phyloP scores from a whole-genome alignment of 2,329 filamentous ascomycete genomes.

The Sarocladium kiliense region DNA sequence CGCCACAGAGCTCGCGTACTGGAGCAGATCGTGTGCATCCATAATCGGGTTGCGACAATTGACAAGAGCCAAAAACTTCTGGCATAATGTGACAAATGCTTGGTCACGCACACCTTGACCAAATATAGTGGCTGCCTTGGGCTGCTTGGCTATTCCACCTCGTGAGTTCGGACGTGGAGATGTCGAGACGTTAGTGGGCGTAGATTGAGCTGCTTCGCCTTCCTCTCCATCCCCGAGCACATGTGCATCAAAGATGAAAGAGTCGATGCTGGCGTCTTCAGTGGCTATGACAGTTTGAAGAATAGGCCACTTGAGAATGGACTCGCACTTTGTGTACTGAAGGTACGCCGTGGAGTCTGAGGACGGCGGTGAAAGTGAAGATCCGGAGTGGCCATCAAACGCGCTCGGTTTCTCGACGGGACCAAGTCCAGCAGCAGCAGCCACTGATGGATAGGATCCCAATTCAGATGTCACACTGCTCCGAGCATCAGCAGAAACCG shows the following conservation, averaged over 20 bases:
- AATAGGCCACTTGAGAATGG: neutral
- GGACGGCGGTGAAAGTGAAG: neutral
- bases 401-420: too few relatives aligned
- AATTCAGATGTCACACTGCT: neutral
- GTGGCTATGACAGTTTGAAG: neutral
- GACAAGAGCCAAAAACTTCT: conserved; percentile 15
- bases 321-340: neutral
- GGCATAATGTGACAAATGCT: neutral
- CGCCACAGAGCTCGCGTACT: conserved; percentile 13
- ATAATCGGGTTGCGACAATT: conserved; percentile 19
- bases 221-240: neutral
- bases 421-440: too few relatives aligned
- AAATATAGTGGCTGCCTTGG: too few relatives aligned
- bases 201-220: neutral
- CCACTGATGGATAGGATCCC: too few relatives aligned
- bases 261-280: neutral
- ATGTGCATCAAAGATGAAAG: neutral
- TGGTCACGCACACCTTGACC: neutral
- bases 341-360: neutral
- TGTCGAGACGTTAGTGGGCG: neutral
- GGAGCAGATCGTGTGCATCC: conserved; percentile 16
- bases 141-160: too few relatives aligned
- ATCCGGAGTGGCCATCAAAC: too few relatives aligned
- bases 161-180: too few relatives aligned
- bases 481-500: neutral